A percentile compares a stretch with the other conserved stretches of the same genome.
Evolutionary conservation across 139 green algal genomes (phyloP).

Genomic region (Tetradesmus obliquus): DNA sequence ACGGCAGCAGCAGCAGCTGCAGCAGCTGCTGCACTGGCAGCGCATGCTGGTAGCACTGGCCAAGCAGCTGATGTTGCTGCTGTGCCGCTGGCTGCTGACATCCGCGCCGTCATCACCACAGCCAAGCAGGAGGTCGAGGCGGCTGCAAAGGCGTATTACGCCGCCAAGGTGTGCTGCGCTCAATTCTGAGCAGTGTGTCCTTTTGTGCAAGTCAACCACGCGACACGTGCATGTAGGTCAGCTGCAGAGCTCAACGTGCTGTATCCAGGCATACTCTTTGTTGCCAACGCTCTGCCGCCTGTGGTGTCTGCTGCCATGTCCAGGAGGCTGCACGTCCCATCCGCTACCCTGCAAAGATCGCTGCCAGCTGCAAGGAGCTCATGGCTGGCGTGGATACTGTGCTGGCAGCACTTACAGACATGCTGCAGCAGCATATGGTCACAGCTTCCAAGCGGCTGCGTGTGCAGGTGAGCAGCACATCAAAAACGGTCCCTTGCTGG

Average conservation of each 20-base stretch:
- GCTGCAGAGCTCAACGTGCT: not conserved
- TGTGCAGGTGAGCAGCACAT: slow-evolving; percentile 51
- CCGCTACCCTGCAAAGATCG: slow-evolving; percentile 58
- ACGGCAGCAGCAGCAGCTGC: slow-evolving; percentile 27
- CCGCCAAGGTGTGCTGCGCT: slow-evolving; percentile 37
- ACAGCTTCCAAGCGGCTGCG: slow-evolving; percentile 54
- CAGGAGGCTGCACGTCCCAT: slow-evolving; percentile 44
- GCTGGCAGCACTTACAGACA: slow-evolving; percentile 54
- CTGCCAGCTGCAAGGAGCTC: slow-evolving; percentile 47
- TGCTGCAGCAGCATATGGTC: slow-evolving; percentile 48
- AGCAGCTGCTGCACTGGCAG: slow-evolving; percentile 27
- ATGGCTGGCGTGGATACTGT: slow-evolving; percentile 48
- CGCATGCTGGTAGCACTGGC: not conserved
- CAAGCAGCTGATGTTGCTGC: not conserved
- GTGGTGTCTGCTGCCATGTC: not conserved
- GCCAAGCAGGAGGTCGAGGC: slow-evolving; percentile 61
- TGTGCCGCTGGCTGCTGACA: slow-evolving; percentile 35
- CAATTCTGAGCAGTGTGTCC: not conserved
- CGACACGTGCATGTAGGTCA: not conserved
- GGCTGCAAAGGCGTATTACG: slow-evolving; percentile 54
- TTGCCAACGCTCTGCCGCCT: not conserved
- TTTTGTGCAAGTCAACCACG: not conserved
- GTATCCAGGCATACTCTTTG: not conserved
- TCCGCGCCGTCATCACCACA: slow-evolving; percentile 53
- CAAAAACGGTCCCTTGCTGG: not conserved